Evolutionary conservation across 345 rosid genomes (phyloP), one percentile per base, ranked within the genome.

Genomic region (Linum tenue): DNA sequence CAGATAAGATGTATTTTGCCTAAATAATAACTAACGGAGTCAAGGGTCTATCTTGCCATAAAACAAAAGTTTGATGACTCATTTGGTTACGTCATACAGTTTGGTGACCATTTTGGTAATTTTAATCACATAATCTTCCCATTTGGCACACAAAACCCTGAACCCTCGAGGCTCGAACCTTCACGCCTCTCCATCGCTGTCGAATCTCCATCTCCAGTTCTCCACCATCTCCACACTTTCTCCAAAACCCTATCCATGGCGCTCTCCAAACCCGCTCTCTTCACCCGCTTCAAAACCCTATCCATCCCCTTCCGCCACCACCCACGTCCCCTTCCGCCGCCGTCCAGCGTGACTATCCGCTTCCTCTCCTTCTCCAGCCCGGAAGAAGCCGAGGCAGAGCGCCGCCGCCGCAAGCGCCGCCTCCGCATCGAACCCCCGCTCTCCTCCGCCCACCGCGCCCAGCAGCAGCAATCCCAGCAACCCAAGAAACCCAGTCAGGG

Each of bases 371-470:
- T 81, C 81, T 72, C 86, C 22, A 76, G 91, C 16, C 85, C 86
- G 0, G 96, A 92, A 74, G 98, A 92, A 61, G 98, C 98, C 7
- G 94, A 91, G 0, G 94, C 97, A 0, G 97, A 87, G 41, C 92
- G 95, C 55, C 95, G 97, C 39, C 95, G 90, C 37, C 86, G 97
- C 63, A 89, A 88, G 76, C 89, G 96, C 64, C 91, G 87, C 40
- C 86, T 80, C 59, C 96, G 92, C 59, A 82, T 90, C 73, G 91
- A 89, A 64, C 97, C 97, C 2, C 96, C 98, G 0, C 79, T 84
- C 39, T 80, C 87, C 35, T 80, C 92, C 11, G 78, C 83, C 68
- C 67, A 80, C 69, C 91, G 92, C 35, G 38, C 84, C 36, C 81
- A 83, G 31, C 82, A 82, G 59, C 82, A 74, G 0, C 78, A 70